Base-by-base conservation (phyloP, 768 basidiomycete species). In the Naganishia randhawae region DNA sequence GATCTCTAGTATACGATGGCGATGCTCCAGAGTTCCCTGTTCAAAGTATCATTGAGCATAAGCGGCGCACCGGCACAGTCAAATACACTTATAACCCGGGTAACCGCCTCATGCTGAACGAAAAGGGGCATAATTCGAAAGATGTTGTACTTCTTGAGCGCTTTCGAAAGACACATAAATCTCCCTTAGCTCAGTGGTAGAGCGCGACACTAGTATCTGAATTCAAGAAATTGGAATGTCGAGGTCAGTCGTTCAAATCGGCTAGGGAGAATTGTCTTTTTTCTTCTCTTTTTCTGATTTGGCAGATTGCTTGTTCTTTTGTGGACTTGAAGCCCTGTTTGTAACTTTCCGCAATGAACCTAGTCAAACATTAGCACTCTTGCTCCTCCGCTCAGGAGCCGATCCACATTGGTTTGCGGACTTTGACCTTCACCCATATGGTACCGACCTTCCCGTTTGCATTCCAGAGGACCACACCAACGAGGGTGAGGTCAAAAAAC, bases 391-490 rank as follows among this genome's bases (percentile, higher is more conserved):
- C 17, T 17, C 55, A 83, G 86, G 83, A 65, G 85, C 83, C 73
- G 74, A 80, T 14, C 82, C 82, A 0, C 81, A 84, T 74, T 85
- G 89, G 41, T 90, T 84, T 73, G 88, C 87, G 22, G 83, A 86
- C 72, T 85, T 90, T 69, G 80, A 83, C 11, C 81, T 86, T 1
- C 85, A 88, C 67, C 88, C 88, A 0, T 72, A 73, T 1, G 80
- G 84, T 7, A 78, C 83, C 3, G 80, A 85, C 67, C 78, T 89
- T 25, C 74, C 90, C 4, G 83, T 87, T 0, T 83, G 87, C 1
- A 77, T 90, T 50, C 81, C 86, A 27, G 89, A 92, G 74, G 89
- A 91, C 72, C 89, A 90, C 78, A 89, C 87, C 0, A 73, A 78
- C 50, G 83, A 82, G 42, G 77, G 72, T 1, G 85, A 83, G 29